Evolutionary conservation across 208 protist genomes (phyloP), one percentile per base, ranked within the genome.

Genomic region (Angomonas ambiguus): DNA sequence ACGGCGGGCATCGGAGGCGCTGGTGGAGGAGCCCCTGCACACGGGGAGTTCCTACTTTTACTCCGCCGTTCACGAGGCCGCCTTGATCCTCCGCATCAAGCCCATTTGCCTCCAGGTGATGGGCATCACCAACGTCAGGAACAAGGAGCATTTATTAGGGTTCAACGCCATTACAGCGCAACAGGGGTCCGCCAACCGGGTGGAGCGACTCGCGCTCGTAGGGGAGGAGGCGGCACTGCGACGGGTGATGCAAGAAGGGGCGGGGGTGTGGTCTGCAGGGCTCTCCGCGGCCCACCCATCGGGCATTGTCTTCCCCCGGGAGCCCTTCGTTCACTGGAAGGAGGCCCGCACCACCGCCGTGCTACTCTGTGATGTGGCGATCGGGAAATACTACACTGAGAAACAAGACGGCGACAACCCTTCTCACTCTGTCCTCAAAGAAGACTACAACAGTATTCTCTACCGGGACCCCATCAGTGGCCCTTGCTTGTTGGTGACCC

Each of bases 311-410:
- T 93, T 93, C 58, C 59, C 75, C 45, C 80, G 74, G 4, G 60
- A 76, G 10, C 87, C 87, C 0, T 93, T 93, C 69, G 57, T 60
- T 42, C 57, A 76, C 25, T 82, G 75, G 74, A 62, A 35, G 3
- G 45, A 72, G n/a, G 61, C 51, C 20, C 62, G 70, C 24, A 62
- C 74, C 25, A 85, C 80, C 34, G 60, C 72, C 24, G 34, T 90
- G 31, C 77, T 93, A 20, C 56, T 93, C 16, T 93, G 87, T 49
- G 87, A 93, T 28, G 83, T 93, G 11, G 75, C 87, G 8, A 70
- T 88, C 33, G 87, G 87, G 0, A 68, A 45, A 30, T 67, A 60
- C 24, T 81, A 76, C 62, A 67, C 62, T 1, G 32, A 38, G 5
- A 49, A 62, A 41, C 78, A 74, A 30, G 67, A 63, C 10, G 1